Percentiles rank a stretch among this genome's conserved stretches.
These are phyloP conservation scores for Saprolegnia diclina DNA, from an alignment of 352 stramenopile genomes.

Conservation along the genomic window DNA sequence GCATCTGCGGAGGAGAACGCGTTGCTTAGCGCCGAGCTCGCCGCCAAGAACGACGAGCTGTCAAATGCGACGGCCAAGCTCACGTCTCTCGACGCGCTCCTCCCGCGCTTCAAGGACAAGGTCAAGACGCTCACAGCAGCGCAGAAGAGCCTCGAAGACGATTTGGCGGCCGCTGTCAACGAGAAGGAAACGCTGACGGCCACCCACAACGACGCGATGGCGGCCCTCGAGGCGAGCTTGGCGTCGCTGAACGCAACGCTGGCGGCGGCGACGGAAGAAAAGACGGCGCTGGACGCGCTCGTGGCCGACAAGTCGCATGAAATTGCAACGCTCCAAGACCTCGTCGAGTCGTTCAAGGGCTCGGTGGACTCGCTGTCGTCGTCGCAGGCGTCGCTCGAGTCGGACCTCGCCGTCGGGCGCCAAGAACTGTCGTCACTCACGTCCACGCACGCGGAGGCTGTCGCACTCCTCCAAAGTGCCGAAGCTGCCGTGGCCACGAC, in stretches of 20 bases:
- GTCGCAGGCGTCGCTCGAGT: neutral
- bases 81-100: neutral
- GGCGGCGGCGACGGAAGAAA: slow-evolving; percentile 3
- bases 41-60: neutral
- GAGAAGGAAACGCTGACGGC: neutral
- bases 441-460: neutral
- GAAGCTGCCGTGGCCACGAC: neutral
- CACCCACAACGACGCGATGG: neutral
- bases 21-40: neutral
- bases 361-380: neutral
- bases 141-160: slow-evolving; percentile 8
- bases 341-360: neutral
- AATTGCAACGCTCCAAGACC: neutral
- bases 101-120: slow-evolving; percentile 21
- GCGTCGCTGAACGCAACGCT: neutral
- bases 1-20: neutral
- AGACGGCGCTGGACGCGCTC: neutral
- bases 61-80: neutral
- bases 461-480: neutral
- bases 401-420: neutral
- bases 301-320: slow-evolving; percentile 10
- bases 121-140: slow-evolving; percentile 11
- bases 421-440: slow-evolving; percentile 5
- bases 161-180: neutral
- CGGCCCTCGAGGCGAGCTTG: slow-evolving; percentile 1